Percentiles rank a stretch among this genome's conserved stretches.
Evolutionary conservation across 2,329 filamentous ascomycete species (phyloP).

Genomic region (Mycosphaerelloides madeirae): DNA sequence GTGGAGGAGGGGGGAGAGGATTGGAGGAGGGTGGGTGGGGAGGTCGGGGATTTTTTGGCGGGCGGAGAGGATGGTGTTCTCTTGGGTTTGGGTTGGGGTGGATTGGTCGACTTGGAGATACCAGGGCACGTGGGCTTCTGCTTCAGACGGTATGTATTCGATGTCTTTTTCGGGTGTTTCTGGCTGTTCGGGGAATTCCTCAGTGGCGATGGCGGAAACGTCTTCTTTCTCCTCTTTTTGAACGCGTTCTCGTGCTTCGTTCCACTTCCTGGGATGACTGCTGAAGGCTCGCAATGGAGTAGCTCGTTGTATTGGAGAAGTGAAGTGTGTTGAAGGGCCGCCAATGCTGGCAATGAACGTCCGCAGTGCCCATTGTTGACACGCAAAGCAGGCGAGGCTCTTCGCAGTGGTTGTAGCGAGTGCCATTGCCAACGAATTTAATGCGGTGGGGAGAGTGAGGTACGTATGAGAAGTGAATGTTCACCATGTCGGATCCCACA

Average conservation of each 20-base stretch:
- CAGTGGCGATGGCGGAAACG: conserved; percentile 21
- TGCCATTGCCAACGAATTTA: conserved; percentile 12
- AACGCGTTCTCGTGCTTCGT: conserved; percentile 18
- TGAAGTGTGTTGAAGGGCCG: conserved; percentile 8
- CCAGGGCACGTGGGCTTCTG: conserved; percentile 58
- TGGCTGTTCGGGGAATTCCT: conserved; percentile 7
- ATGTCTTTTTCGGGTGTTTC: conserved; percentile 1
- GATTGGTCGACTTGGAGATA: conserved; percentile 64
- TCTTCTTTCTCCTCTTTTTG: conserved; percentile 17
- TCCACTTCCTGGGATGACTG: conserved; percentile 10
- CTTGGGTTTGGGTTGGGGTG: conserved; percentile 31
- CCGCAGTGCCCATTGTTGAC: conserved; percentile 26
- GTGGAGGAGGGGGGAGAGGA: conserved; percentile 68
- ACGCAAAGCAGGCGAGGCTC: conserved; percentile 18
- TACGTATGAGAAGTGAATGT: too few species aligned
- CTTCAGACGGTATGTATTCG: conserved; percentile 2
- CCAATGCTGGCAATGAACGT: conserved; percentile 30
- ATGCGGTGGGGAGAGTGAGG: background rate
- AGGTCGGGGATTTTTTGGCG: conserved; percentile 58
- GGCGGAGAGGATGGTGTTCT: conserved; percentile 43
- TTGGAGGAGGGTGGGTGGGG: conserved; percentile 64
- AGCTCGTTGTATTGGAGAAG: conserved; percentile 7
- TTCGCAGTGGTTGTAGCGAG: conserved; percentile 13
- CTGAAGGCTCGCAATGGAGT: conserved; percentile 19
- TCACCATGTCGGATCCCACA: background rate